These are phyloP conservation scores for Rickenella mellea DNA, from an alignment of 768 basidiomycete species.

Conservation along the genomic window DNA sequence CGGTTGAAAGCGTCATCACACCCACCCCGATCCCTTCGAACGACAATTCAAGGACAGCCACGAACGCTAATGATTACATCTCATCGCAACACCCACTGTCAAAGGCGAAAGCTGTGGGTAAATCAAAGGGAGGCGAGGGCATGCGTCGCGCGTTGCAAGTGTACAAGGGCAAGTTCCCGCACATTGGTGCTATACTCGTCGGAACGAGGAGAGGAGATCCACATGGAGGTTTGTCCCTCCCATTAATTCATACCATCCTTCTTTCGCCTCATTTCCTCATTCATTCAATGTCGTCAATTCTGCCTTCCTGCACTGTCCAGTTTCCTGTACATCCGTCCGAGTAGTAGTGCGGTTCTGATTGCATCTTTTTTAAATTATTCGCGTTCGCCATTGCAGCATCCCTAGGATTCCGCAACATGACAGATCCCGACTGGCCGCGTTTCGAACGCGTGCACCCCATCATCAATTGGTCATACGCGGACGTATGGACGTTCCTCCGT, in stretches of 20 bases:
- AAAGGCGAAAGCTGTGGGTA: constrained; percentile 29
- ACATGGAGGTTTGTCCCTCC: constrained; percentile 69
- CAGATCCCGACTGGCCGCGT: constrained; percentile 82
- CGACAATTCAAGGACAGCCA: constrained; percentile 13
- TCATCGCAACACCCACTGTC: too few relatives aligned
- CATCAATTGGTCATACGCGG: constrained; percentile 86
- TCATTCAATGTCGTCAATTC: too few relatives aligned
- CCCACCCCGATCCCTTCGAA: constrained; percentile 17
- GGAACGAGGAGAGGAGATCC: constrained; percentile 89
- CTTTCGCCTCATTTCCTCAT: neutral
- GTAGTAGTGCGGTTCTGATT: constrained; percentile 4
- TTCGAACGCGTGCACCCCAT: constrained; percentile 93
- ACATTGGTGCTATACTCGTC: constrained; percentile 74
- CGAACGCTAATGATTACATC: constrained; percentile 5
- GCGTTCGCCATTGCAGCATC: constrained; percentile 46
- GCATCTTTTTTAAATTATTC: neutral
- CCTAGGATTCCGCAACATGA: constrained; percentile 66
- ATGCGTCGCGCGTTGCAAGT: constrained; percentile 73
- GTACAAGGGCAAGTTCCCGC: constrained; percentile 59
- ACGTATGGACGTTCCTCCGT: constrained; percentile 85
- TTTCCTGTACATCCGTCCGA: too few relatives aligned
- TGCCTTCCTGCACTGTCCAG: too few relatives aligned
- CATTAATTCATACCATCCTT: neutral
- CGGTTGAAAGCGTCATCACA: constrained; percentile 39
- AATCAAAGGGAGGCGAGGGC: constrained; percentile 49